These are phyloP conservation scores for Puccinia horiana DNA, from an alignment of 1,284 basidiomycete genomes.

Conservation along the genomic window DNA sequence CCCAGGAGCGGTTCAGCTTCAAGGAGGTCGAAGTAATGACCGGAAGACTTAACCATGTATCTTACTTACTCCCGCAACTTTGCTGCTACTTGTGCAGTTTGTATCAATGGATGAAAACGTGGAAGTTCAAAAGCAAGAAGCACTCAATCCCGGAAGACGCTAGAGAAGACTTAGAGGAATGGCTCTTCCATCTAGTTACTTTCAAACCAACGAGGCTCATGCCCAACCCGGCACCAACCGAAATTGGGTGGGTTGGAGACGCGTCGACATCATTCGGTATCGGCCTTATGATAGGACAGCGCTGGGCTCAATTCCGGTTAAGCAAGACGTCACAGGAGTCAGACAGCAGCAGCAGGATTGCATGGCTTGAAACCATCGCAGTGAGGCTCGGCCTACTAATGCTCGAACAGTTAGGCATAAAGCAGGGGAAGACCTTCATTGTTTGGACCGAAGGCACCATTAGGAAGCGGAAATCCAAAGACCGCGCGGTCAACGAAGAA, in stretches of 20 bases:
- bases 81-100: neutral
- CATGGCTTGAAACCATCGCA: constrained; percentile 8
- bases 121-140: neutral
- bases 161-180: neutral
- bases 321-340: neutral
- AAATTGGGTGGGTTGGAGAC: no score
- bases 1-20: neutral
- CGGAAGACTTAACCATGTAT: no score
- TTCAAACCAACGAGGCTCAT: neutral
- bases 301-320: neutral
- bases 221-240: neutral
- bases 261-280: neutral
- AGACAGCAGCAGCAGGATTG: neutral
- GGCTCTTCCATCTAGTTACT: neutral
- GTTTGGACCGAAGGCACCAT: neutral
- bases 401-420: neutral
- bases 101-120: neutral
- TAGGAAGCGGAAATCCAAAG: neutral
- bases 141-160: neutral
- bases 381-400: neutral
- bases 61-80: neutral
- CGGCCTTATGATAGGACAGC: neutral
- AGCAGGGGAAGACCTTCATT: neutral
- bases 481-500: neutral
- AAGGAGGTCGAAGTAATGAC: neutral